These are phyloP conservation scores for Stenogyne calaminthoides DNA, from an alignment of 305 asterid genomes.

Conservation along the genomic window DNA sequence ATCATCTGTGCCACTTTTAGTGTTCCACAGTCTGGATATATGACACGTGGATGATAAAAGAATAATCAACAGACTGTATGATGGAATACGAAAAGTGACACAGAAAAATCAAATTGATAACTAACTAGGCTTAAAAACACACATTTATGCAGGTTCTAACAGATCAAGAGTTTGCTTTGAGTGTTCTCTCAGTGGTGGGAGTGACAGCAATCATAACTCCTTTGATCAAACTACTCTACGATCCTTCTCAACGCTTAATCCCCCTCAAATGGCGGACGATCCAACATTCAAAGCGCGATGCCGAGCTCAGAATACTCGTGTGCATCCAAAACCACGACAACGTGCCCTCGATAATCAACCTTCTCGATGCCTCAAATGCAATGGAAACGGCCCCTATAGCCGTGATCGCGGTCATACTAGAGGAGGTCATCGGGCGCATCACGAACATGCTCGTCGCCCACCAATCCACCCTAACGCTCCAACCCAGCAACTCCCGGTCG, in stretches of 20 bases:
- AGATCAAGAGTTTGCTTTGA: conserved; percentile 55
- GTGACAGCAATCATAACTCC: conserved; percentile 65
- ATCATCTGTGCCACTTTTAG: too few species aligned
- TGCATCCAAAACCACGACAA: conserved; percentile 63
- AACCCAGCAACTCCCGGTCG: conserved; percentile 48
- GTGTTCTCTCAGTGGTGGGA: conserved; percentile 52
- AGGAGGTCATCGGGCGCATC: conserved; percentile 66
- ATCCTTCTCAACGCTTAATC: conserved; percentile 39
- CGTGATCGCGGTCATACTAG: conserved; percentile 63
- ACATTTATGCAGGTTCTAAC: conserved; percentile 45
- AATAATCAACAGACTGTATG: too few species aligned
- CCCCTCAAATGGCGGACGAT: conserved; percentile 55
- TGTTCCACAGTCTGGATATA: too few species aligned
- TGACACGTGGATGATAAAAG: too few species aligned
- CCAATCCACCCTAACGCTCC: conserved; percentile 50
- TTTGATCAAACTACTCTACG: conserved; percentile 48
- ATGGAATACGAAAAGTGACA: too few species aligned
- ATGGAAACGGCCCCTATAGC: conserved; percentile 59
- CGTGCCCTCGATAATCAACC: conserved; percentile 56
- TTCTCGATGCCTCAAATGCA: conserved; percentile 71
- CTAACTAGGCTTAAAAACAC: neutral
- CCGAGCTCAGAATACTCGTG: conserved; percentile 59
- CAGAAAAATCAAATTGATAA: too few species aligned
- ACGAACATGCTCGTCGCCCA: conserved; percentile 68
- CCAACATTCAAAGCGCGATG: conserved; percentile 53